Conservation (phyloP, 2,329 filamentous ascomycete genomes). For the Penicillium hordei region DNA sequence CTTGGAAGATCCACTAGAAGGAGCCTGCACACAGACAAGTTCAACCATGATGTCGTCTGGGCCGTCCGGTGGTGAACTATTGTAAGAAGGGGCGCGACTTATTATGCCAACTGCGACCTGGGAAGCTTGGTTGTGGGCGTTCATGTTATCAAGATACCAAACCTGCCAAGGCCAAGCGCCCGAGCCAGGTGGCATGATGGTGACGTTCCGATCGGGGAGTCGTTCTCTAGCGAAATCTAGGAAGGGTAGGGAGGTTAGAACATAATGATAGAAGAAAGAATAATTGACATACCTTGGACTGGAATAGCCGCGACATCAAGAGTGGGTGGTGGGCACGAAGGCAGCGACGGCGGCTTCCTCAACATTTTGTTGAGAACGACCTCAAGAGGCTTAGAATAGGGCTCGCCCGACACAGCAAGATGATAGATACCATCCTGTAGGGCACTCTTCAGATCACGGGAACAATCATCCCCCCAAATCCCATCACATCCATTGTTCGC, state of each 20-base stretch:
- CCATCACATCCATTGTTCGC: slow-evolving; percentile 40
- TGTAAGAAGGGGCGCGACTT: slow-evolving; percentile 34
- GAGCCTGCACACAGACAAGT: slow-evolving; percentile 39
- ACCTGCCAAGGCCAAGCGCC: slow-evolving; percentile 35
- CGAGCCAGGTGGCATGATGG: slow-evolving; percentile 32
- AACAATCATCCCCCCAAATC: slow-evolving; percentile 38
- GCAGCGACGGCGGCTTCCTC: slow-evolving; percentile 21
- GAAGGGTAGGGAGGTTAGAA: slow-evolving; percentile 10
- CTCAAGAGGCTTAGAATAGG: slow-evolving; percentile 33
- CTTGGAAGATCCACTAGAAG: slow-evolving; percentile 25
- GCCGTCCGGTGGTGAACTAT: slow-evolving; percentile 23
- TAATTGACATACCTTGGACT: slow-evolving; percentile 31
- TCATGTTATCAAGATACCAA: slow-evolving; percentile 39
- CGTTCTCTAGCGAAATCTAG: slow-evolving; percentile 38
- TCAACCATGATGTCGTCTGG: slow-evolving; percentile 38
- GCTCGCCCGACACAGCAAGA: slow-evolving; percentile 27
- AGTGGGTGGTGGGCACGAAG: slow-evolving; percentile 31
- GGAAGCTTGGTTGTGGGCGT: slow-evolving; percentile 32
- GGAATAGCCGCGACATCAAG: slow-evolving; percentile 38
- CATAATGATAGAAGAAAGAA: neutral
- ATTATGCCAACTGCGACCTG: slow-evolving; percentile 42
- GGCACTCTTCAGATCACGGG: slow-evolving; percentile 30
- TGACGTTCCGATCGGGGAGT: slow-evolving; percentile 25
- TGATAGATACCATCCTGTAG: slow-evolving; percentile 31
- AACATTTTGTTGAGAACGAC: slow-evolving; percentile 33